Evolutionary conservation across 805 yeast genomes (phyloP), one percentile per base, ranked within the genome.

Genomic region (Pichia pseudocactophila): DNA sequence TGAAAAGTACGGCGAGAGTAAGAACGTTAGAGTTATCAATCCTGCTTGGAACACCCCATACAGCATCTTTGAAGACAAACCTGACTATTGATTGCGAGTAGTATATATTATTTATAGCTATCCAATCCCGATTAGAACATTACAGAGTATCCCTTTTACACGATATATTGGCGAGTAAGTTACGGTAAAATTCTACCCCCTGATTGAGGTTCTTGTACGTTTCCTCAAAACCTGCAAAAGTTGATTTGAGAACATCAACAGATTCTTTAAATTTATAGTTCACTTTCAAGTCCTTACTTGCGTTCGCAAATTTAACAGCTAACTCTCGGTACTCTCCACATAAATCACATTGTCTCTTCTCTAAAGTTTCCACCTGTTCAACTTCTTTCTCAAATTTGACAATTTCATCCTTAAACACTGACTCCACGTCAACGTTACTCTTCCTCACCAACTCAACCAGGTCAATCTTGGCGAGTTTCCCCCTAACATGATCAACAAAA

Each of bases 111-210:
- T 13, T 31, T 31, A 18, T 15, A 16, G 7, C 15, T 31, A 16
- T 16, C 17, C 19, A 7, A 10, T 15, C 13, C 34, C 19, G 9
- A 13, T 19, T 16, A 13, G 15, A 11, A 31, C 34, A 16, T 31
- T 34, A 22, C 6, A 43, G 20, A 26, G 30, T 40, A n/a, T 6
- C 20, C 7, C 13, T 15, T 26, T 72, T 8, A 58, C 58, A 26
- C 70, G 62, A 28, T 15, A 43, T 11, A 39, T 39, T 43, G 7
- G 32, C 45, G 5, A 31, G n/a, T n/a, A 85, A 73, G 41, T 79
- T 82, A 31, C 68, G 68, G 62, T 89, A 89, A 55, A 88, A 88
- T 41, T 70, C 69, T 0, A 74, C 52, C 0, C 95, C 96, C 51
- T 82, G 83, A 26, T 70, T 70, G 22, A 86, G 57, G 54, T 84